These are phyloP conservation scores for Trichoderma brevicompactum DNA, from an alignment of 2,329 filamentous ascomycete genomes.

Conservation along the genomic window DNA sequence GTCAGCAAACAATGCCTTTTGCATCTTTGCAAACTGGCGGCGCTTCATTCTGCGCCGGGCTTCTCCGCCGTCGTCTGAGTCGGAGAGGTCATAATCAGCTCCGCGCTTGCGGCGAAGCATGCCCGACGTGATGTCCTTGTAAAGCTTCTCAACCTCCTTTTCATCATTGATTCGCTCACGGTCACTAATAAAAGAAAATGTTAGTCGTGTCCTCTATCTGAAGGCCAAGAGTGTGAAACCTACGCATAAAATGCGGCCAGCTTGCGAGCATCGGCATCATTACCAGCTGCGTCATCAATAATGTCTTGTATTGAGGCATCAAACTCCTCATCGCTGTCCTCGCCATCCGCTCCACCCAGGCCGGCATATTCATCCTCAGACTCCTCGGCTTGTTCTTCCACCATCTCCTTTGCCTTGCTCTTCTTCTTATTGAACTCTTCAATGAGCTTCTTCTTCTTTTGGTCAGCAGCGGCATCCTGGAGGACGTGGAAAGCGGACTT, in stretches of 20 bases:
- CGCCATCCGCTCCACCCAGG: constrained; percentile 85
- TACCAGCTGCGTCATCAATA: constrained; percentile 82
- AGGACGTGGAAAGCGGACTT: constrained; percentile 68
- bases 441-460: constrained; percentile 55
- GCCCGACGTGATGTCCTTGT: constrained; percentile 90
- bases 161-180: constrained; percentile 81
- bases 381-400: constrained; percentile 93
- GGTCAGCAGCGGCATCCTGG: constrained; percentile 64
- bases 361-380: constrained; percentile 98
- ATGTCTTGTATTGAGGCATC: constrained; percentile 79
- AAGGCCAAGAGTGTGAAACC: constrained; percentile 47
- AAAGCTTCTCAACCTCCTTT: constrained; percentile 85
- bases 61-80: constrained; percentile 87
- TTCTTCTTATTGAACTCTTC: constrained; percentile 79
- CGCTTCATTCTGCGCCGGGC: constrained; percentile 79
- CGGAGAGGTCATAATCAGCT: constrained; percentile 81
- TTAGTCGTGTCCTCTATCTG: constrained; percentile 28
- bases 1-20: constrained; percentile 83
- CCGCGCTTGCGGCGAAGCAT: constrained; percentile 82
- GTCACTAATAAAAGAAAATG: constrained; percentile 56
- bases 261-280: constrained; percentile 78
- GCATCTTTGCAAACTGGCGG: constrained; percentile 87
- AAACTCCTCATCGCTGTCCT: constrained; percentile 75
- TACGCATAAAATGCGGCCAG: constrained; percentile 89
- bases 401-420: constrained; percentile 82